A percentile compares a stretch with the other conserved stretches of the same genome.
These are phyloP conservation scores for Irpex rosettiformis DNA, from an alignment of 1,284 basidiomycete genomes.

Conservation along the genomic window DNA sequence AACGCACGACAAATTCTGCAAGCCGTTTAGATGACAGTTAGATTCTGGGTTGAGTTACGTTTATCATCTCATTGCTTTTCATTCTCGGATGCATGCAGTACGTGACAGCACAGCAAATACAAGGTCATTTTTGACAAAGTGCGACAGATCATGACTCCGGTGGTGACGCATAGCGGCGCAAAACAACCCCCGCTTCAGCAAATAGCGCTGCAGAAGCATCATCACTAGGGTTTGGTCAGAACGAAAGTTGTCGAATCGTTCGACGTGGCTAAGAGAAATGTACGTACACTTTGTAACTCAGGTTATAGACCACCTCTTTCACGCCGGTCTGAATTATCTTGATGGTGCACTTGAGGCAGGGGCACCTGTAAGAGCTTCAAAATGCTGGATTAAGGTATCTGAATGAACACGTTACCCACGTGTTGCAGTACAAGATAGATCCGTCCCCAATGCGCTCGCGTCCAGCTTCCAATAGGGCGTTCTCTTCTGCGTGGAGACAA, in stretches of 20 bases:
- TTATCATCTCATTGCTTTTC: background rate
- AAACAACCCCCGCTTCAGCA: conserved; percentile 71
- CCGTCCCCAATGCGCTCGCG: conserved; percentile 80
- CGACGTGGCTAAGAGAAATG: conserved; percentile 4
- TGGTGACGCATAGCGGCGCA: conserved; percentile 60
- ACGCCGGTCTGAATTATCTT: conserved; percentile 98
- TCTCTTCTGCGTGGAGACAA: conserved; percentile 98
- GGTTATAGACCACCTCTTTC: conserved; percentile 91
- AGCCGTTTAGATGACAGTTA: background rate
- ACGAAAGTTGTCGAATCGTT: conserved; percentile 3
- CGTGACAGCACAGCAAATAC: background rate
- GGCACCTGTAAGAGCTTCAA: conserved; percentile 64
- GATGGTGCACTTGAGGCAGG: conserved; percentile 92
- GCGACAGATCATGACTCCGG: conserved; percentile 11
- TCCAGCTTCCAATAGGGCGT: conserved; percentile 92
- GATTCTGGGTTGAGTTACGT: background rate
- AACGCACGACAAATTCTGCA: conserved; percentile 50
- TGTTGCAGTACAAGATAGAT: conserved; percentile 89
- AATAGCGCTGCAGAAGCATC: conserved; percentile 78
- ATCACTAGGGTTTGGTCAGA: conserved; percentile 48
- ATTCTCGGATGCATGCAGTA: background rate
- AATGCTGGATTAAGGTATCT: conserved; percentile 2
- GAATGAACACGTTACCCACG: conserved; percentile 36
- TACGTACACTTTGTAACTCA: conserved; percentile 91
- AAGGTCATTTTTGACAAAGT: background rate